These are phyloP conservation scores for Fusarium miscanthi DNA, from an alignment of 2,329 filamentous ascomycete species.

Conservation along the genomic window DNA sequence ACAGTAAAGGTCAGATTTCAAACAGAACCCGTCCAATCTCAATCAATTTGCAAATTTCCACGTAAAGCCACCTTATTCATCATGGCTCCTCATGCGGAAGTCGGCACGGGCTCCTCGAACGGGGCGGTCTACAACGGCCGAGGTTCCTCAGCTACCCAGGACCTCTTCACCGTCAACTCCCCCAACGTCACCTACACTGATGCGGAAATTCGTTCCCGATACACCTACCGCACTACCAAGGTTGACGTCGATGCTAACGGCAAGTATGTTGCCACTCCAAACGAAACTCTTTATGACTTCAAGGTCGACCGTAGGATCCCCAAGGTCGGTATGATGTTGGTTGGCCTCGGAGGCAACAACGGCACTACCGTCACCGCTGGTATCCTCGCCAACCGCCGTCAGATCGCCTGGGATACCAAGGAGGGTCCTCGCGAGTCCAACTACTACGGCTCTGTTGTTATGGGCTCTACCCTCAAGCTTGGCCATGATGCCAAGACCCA, in stretches of 20 bases:
- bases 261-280: constrained; percentile 84
- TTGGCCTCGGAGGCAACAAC: constrained; percentile 98
- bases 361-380: constrained; percentile 96
- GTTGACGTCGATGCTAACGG: constrained; percentile 78
- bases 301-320: constrained; percentile 94
- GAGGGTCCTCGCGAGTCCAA: constrained; percentile 88
- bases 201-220: constrained; percentile 88
- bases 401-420: constrained; percentile 91
- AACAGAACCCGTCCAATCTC: constrained; percentile 45
- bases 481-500: constrained; percentile 85
- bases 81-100: constrained; percentile 94
- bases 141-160: constrained; percentile 59
- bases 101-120: constrained; percentile 66
- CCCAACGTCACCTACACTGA: constrained; percentile 94
- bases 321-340: constrained; percentile 96
- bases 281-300: constrained; percentile 95
- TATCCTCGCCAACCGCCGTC: constrained; percentile 93
- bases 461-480: constrained; percentile 97
- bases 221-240: constrained; percentile 94
- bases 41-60: constrained; percentile 39
- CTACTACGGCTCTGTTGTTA: constrained; percentile 98
- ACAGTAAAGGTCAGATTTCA: constrained; percentile 61
- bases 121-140: constrained; percentile 65
- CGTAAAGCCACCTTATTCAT: constrained; percentile 52
- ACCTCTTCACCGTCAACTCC: constrained; percentile 87